A percentile compares a stretch with the other conserved stretches of the same genome.
Conservation (phyloP, 129 eudicot species). For the Flaveria brownii region DNA sequence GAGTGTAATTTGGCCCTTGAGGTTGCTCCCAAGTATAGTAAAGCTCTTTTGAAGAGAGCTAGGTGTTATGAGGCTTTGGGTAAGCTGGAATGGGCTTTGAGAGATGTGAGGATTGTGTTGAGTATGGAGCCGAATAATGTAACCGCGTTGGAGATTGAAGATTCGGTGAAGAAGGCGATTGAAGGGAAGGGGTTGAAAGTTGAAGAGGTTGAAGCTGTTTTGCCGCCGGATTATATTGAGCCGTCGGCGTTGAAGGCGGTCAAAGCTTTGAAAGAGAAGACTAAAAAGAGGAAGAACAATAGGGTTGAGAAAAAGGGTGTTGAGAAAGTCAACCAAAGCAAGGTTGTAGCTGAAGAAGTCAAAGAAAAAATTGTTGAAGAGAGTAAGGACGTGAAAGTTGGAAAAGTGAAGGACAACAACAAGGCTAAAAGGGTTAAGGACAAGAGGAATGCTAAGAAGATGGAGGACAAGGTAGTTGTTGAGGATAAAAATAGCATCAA, state of each 20-base stretch:
- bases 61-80: constrained; percentile 74
- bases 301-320: constrained; percentile 42
- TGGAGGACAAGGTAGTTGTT: constrained; percentile 68
- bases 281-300: constrained; percentile 52
- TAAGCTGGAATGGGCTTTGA: constrained; percentile 73
- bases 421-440: constrained; percentile 36
- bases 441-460: constrained; percentile 42
- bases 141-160: constrained; percentile 64
- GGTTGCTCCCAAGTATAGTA: constrained; percentile 84
- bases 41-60: constrained; percentile 89
- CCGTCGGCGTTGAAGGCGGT: constrained; percentile 34
- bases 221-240: constrained; percentile 41
- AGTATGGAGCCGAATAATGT: constrained; percentile 81
- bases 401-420: constrained; percentile 45
- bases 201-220: constrained; percentile 57
- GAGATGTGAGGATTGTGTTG: constrained; percentile 79
- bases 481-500: constrained; percentile 57
- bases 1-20: constrained; percentile 94
- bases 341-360: constrained; percentile 30
- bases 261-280: constrained; percentile 48
- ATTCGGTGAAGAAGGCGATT: constrained; percentile 55
- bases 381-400: constrained; percentile 23
- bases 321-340: constrained; percentile 27
- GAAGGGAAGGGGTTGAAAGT: constrained; percentile 55
- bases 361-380: constrained; percentile 35